These are phyloP conservation scores for Vigna mungo DNA, from an alignment of 306 rosid species.

Conservation along the genomic window DNA sequence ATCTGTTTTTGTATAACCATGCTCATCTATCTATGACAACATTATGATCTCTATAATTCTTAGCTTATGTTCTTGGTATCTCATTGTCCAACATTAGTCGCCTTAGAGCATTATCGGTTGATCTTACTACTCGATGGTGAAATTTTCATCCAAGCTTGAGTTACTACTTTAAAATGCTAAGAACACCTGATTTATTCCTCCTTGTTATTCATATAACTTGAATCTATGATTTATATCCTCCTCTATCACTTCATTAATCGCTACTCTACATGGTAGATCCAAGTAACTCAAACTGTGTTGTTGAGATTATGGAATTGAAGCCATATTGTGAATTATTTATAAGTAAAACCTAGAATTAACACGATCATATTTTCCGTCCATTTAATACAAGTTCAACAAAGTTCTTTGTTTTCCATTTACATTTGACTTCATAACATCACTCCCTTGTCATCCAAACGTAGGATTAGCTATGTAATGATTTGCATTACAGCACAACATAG, in stretches of 20 bases:
- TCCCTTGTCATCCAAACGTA: background rate
- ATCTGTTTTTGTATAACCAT: background rate
- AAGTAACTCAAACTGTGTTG: background rate
- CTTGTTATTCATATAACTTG: constrained; percentile 1
- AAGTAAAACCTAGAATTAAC: background rate
- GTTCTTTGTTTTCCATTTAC: background rate
- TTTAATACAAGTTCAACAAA: background rate
- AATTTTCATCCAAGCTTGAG: background rate
- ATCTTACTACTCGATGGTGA: background rate
- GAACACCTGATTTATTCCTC: background rate
- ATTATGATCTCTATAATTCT: background rate
- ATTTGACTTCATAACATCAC: background rate
- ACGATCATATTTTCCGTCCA: background rate
- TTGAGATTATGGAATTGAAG: background rate
- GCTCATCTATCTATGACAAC: background rate
- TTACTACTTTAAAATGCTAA: background rate
- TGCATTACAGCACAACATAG: background rate
- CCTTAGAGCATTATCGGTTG: background rate
- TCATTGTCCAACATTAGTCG: background rate
- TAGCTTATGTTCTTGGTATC: background rate
- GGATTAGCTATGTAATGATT: background rate
- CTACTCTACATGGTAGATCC: background rate
- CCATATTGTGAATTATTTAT: background rate
- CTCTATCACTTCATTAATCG: background rate
- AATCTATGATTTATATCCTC: background rate